A percentile compares a stretch with the other conserved stretches of the same genome.
These are phyloP conservation scores for Cladophialophora carrionii DNA, from an alignment of 2,329 filamentous ascomycete species.

Conservation along the genomic window DNA sequence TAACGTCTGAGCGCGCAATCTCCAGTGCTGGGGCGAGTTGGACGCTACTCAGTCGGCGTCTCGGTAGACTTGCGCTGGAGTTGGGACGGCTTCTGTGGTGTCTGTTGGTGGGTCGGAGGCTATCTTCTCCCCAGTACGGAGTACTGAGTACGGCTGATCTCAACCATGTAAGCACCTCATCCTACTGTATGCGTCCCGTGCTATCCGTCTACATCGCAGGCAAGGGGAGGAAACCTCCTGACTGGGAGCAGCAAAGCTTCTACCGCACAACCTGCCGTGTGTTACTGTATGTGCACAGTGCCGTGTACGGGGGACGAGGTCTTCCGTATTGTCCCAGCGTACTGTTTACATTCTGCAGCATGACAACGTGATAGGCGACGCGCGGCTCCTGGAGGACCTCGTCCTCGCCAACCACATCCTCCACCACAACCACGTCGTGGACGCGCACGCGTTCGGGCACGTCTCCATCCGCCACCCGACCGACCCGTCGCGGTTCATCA, in stretches of 20 bases:
- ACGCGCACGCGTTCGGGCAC: slow-evolving; percentile 61
- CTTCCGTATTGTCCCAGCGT: no score
- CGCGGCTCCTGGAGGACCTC: slow-evolving; percentile 38
- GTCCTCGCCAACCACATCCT: slow-evolving; percentile 58
- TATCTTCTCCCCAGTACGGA: no score
- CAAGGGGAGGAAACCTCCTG: no score
- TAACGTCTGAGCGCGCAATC: no score
- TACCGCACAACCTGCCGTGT: background rate
- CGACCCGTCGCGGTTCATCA: slow-evolving; percentile 53
- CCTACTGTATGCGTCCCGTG: no score
- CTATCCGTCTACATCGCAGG: background rate
- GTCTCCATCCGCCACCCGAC: slow-evolving; percentile 57
- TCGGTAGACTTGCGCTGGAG: no score
- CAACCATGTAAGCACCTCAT: no score
- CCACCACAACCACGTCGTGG: slow-evolving; percentile 54
- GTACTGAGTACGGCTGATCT: background rate
- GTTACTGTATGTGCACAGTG: background rate
- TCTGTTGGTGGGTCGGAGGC: no score
- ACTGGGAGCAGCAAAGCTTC: background rate
- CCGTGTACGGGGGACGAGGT: background rate
- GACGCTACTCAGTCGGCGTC: no score
- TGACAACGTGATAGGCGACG: background rate
- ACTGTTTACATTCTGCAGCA: background rate
- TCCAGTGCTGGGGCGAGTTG: no score
- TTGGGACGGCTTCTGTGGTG: no score